phyloP scores from a whole-genome alignment of 805 yeast species.

The Candida railenensis region DNA sequence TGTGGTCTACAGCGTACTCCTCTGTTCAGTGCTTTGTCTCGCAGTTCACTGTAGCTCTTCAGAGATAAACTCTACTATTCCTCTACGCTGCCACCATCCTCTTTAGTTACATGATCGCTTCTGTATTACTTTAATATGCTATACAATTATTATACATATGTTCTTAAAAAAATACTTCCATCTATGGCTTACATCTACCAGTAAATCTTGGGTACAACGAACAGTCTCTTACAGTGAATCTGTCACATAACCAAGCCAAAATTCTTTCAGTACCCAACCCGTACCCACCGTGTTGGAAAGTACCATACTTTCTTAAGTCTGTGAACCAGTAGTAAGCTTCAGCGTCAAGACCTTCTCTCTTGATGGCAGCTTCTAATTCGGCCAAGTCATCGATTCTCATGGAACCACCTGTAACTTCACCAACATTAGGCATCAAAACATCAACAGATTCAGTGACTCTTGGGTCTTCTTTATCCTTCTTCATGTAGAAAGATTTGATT shows the following conservation, averaged over 20 bases:
- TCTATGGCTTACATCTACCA: constrained; percentile 96
- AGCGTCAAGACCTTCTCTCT: constrained; percentile 85
- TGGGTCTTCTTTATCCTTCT: constrained; percentile 82
- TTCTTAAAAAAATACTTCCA: no score
- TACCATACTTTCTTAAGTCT: constrained; percentile 95
- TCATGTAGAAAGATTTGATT: constrained; percentile 98
- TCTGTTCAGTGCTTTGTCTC: no score
- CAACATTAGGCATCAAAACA: constrained; percentile 98
- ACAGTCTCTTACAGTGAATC: constrained; percentile 98
- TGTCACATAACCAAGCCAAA: constrained; percentile 95
- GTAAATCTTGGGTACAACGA: constrained; percentile 96
- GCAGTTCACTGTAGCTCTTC: no score
- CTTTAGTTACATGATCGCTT: no score
- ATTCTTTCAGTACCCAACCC: constrained; percentile 98
- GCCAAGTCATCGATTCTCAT: constrained; percentile 89
- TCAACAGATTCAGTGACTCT: constrained; percentile 98
- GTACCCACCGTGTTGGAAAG: constrained; percentile 98
- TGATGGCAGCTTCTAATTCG: constrained; percentile 86
- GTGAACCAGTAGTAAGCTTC: constrained; percentile 92
- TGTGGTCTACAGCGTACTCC: no score
- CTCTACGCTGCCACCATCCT: no score
- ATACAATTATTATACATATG: no score
- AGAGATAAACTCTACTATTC: no score
- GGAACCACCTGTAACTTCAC: constrained; percentile 98
- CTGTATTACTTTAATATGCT: no score